Conservation (phyloP, 345 rosid species). For the Mallotus nudiflorus region DNA sequence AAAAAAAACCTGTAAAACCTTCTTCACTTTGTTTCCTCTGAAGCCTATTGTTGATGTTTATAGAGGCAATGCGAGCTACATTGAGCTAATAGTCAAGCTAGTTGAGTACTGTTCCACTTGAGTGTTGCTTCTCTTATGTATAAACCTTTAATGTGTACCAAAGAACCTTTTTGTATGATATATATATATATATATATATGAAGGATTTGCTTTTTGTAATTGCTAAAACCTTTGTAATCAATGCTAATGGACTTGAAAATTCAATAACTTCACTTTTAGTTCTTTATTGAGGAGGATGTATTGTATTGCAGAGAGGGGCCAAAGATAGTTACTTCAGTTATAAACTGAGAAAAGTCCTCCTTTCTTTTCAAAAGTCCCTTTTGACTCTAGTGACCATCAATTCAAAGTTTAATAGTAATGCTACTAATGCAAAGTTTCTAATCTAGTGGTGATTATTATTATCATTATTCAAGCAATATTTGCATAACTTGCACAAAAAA, state of each 20-base stretch:
- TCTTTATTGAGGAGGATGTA: neutral
- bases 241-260: neutral
- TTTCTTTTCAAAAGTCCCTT: neutral
- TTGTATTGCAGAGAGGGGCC: neutral
- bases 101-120: too few relatives aligned
- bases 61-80: too few relatives aligned
- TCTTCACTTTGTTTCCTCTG: neutral
- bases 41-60: neutral
- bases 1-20: neutral
- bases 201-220: too few relatives aligned
- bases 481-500: neutral
- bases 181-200: too few relatives aligned
- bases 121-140: too few relatives aligned
- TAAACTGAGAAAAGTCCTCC: neutral
- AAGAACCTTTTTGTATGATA: too few relatives aligned
- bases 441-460: neutral
- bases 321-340: constrained; percentile 29
- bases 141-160: too few relatives aligned
- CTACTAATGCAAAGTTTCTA: neutral
- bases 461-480: neutral
- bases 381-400: neutral
- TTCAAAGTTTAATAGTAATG: neutral
- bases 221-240: neutral
- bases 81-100: too few relatives aligned
- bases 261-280: neutral